A percentile compares a stretch with the other conserved stretches of the same genome.
Evolutionary conservation across 2,329 filamentous ascomycete species (phyloP).

Genomic region (Fusarium sp.): DNA sequence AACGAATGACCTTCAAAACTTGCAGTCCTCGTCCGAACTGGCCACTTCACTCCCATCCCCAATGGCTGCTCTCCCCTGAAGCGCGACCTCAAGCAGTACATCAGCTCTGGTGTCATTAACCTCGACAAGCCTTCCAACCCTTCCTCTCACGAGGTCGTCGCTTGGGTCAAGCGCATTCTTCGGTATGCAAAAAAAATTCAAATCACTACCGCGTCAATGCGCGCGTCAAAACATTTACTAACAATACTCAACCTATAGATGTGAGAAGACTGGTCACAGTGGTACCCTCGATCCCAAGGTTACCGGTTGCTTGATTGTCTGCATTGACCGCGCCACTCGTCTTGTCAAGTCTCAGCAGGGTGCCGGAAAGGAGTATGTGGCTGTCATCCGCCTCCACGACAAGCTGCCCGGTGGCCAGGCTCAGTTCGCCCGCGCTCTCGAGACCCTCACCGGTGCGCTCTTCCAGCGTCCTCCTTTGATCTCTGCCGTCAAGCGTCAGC

Average conservation of each 20-base stretch:
- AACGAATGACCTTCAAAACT: conserved; percentile 39
- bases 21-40: conserved; percentile 88
- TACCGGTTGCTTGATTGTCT: conserved; percentile 94
- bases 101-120: conserved; percentile 98
- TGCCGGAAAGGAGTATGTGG: conserved; percentile 99
- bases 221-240: conserved; percentile 25
- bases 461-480: conserved; percentile 95
- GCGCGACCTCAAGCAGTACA: conserved; percentile 96
- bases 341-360: conserved; percentile 99
- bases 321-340: conserved; percentile 95
- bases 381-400: conserved; percentile 94
- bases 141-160: conserved; percentile 97
- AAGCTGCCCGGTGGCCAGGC: conserved; percentile 93
- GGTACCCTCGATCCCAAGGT: conserved; percentile 99
- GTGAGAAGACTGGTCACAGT: conserved; percentile 96
- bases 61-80: conserved; percentile 91
- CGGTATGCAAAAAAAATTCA: conserved; percentile 66
- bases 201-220: conserved; percentile 25
- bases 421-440: conserved; percentile 91
- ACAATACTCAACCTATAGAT: conserved; percentile 46
- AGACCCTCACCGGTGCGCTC: conserved; percentile 94
- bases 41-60: conserved; percentile 97
- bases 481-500: conserved; percentile 97
- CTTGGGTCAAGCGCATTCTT: conserved; percentile 98
- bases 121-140: conserved; percentile 89